Evolutionary conservation across 257 asterid species (phyloP).

Genomic region (Solanum phureja): DNA sequence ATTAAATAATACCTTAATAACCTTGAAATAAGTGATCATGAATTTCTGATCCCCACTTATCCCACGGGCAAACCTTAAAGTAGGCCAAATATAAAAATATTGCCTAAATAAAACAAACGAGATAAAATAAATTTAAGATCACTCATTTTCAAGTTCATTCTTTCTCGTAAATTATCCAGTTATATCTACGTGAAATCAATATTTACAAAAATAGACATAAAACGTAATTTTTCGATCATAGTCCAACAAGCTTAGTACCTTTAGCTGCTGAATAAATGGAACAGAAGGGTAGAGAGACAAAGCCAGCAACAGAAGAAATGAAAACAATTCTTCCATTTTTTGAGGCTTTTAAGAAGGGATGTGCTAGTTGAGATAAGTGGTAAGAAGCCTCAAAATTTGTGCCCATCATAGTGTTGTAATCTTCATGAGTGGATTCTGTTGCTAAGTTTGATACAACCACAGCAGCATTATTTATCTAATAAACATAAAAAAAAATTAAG

Average conservation of each 20-base stretch:
- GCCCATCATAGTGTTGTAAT: slow-evolving; percentile 7
- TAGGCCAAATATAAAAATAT: background rate
- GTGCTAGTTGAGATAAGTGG: slow-evolving; percentile 17
- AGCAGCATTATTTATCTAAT: slow-evolving; percentile 25
- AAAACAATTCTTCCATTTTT: slow-evolving; percentile 12
- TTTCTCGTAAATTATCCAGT: background rate
- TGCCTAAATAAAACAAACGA: background rate
- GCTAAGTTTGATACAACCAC: background rate
- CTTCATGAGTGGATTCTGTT: slow-evolving; percentile 5
- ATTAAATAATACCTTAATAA: background rate
- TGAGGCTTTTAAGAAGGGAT: slow-evolving; percentile 20
- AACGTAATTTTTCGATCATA: too few relatives aligned
- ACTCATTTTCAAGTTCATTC: background rate
- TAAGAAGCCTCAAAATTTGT: slow-evolving; percentile 17
- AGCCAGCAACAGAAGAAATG: slow-evolving; percentile 21
- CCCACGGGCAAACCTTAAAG: too few relatives aligned
- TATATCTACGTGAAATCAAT: too few relatives aligned
- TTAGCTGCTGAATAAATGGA: slow-evolving; percentile 19
- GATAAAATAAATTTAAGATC: background rate
- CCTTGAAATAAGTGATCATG: background rate
- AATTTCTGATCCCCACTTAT: background rate
- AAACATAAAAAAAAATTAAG: background rate
- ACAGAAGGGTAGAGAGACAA: slow-evolving; percentile 5
- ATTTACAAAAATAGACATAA: background rate
- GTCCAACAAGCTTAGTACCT: background rate